Conservation (phyloP, 176 grass and related monocot species). For the Zoysia japonica region DNA sequence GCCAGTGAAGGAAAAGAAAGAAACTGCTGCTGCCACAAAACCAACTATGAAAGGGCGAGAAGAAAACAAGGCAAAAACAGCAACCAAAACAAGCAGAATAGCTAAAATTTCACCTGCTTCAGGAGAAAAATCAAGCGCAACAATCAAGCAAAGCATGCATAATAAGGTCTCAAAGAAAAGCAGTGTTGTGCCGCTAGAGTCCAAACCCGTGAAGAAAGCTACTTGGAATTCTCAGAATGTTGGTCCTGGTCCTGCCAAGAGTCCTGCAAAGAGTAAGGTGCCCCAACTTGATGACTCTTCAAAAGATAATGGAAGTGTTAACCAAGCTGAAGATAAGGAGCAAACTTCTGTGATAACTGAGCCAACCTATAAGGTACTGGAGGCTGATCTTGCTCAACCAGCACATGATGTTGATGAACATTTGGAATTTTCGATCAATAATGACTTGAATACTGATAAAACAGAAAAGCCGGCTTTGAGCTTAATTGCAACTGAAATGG, state of each 20-base stretch:
- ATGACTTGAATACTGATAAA: slow-evolving; percentile 83
- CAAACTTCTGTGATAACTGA: slow-evolving; percentile 55
- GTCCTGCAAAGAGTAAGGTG: slow-evolving; percentile 54
- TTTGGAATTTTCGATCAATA: slow-evolving; percentile 77
- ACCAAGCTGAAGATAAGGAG: slow-evolving; percentile 70
- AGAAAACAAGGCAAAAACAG: slow-evolving; percentile 64
- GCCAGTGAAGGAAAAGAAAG: slow-evolving; percentile 57
- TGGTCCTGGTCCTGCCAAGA: slow-evolving; percentile 30
- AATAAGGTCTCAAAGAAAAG: slow-evolving; percentile 92
- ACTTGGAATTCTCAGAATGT: slow-evolving; percentile 41
- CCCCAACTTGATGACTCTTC: slow-evolving; percentile 46
- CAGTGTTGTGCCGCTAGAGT: slow-evolving; percentile 91
- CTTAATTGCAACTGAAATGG: slow-evolving; percentile 57
- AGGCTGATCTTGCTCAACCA: slow-evolving; percentile 87
- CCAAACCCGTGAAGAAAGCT: slow-evolving; percentile 78
- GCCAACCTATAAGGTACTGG: slow-evolving; percentile 70
- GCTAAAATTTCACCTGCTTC: slow-evolving; percentile 57
- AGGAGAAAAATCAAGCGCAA: slow-evolving; percentile 54
- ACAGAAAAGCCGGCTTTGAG: slow-evolving; percentile 61
- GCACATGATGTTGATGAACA: slow-evolving; percentile 89
- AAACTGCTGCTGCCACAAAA: slow-evolving; percentile 38
- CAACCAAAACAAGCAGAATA: slow-evolving; percentile 51
- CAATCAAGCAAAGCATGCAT: slow-evolving; percentile 58
- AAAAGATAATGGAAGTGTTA: slow-evolving; percentile 65
- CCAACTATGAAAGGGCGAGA: slow-evolving; percentile 54